Conservation (phyloP, 305 asterid genomes). For the Nicotiana rustica region DNA sequence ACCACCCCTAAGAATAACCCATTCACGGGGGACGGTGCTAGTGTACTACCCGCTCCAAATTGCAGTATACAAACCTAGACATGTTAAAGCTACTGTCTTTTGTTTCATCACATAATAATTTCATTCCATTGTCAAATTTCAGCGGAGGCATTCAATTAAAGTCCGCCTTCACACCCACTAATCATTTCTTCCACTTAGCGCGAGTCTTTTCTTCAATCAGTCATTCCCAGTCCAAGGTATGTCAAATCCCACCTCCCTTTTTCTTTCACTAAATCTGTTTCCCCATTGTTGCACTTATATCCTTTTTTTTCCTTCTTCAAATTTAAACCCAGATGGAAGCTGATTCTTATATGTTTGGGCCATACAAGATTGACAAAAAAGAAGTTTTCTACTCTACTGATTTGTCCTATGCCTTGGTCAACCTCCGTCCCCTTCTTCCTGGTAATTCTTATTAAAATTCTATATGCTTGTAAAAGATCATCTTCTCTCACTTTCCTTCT, state of each 20-base stretch:
- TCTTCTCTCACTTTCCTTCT: neutral
- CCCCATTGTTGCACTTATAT: too few relatives aligned
- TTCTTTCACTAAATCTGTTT: neutral
- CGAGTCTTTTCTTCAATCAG: conserved; percentile 43
- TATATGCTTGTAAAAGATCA: neutral
- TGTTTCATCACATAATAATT: conserved; percentile 32
- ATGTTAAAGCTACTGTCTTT: conserved; percentile 52
- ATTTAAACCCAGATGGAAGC: conserved; percentile 64
- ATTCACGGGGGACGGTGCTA: neutral
- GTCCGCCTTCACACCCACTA: neutral
- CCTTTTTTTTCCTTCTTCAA: too few relatives aligned
- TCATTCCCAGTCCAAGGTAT: conserved; percentile 46
- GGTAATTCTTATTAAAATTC: conserved; percentile 52
- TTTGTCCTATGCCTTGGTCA: conserved; percentile 80
- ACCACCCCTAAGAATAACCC: too few relatives aligned
- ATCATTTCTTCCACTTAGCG: conserved; percentile 8
- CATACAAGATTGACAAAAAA: conserved; percentile 65
- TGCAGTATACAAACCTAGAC: neutral
- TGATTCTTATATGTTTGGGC: conserved; percentile 67
- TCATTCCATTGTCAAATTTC: conserved; percentile 19
- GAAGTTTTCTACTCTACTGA: conserved; percentile 78
- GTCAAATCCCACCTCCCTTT: neutral
- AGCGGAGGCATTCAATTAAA: neutral
- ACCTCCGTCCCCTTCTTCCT: conserved; percentile 81
- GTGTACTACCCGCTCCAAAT: neutral